Evolutionary conservation across 2,329 filamentous ascomycete species (phyloP).

Genomic region (Neopestalotiopsis sp.): DNA sequence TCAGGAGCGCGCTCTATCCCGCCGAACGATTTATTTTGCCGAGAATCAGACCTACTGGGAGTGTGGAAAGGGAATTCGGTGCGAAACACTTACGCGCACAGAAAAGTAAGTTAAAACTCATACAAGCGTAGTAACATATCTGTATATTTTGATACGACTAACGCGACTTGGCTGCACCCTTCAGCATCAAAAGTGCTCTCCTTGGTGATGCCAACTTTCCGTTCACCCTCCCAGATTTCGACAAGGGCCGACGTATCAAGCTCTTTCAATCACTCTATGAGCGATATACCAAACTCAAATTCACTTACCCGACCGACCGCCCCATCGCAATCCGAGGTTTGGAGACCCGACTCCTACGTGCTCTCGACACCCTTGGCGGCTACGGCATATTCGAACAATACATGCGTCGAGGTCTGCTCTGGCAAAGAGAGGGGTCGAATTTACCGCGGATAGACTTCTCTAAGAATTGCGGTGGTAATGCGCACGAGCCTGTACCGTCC

Average conservation of each 20-base stretch:
- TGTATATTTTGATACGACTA: not conserved
- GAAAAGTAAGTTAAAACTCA: constrained; percentile 23
- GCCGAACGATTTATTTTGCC: constrained; percentile 25
- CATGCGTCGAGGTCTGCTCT: not conserved
- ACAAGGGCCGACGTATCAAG: constrained; percentile 23
- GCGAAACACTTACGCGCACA: constrained; percentile 25
- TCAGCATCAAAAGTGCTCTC: not conserved
- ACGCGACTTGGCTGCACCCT: not conserved
- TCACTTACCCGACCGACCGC: constrained; percentile 13
- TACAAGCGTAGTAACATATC: not conserved
- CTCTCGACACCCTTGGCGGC: constrained; percentile 21
- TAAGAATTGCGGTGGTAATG: not conserved
- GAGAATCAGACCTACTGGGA: constrained; percentile 26
- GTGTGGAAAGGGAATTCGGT: constrained; percentile 24
- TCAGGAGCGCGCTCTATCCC: constrained; percentile 26
- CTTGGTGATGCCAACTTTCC: constrained; percentile 20
- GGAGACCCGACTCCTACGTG: not conserved
- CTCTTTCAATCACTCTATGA: constrained; percentile 25
- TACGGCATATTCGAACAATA: constrained; percentile 21
- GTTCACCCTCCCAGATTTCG: constrained; percentile 21
- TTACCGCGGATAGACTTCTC: not conserved
- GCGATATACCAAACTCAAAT: constrained; percentile 24
- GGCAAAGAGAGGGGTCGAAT: not conserved
- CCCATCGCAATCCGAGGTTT: not conserved
- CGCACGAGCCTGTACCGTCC: not conserved